phyloP scores from a whole-genome alignment of 108 stramenopile species.

The Cyclostephanos invisitatus region DNA sequence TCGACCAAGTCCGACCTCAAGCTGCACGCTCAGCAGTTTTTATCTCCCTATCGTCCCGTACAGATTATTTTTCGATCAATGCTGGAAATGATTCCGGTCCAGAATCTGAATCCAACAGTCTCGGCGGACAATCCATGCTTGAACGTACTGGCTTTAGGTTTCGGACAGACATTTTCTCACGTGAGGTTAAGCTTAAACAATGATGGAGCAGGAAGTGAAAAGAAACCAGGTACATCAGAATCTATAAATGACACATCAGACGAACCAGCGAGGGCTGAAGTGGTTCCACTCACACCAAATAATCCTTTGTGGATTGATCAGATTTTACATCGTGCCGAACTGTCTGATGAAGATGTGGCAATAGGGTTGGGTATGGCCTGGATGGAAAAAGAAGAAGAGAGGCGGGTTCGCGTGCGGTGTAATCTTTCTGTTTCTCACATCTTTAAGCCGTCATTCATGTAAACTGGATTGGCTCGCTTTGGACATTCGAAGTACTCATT shows the following conservation, averaged over 20 bases:
- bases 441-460: not conserved
- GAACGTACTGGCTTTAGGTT: slow-evolving; percentile 42
- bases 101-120: slow-evolving; percentile 15
- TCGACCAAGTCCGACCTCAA: not conserved
- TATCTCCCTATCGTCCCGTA: slow-evolving; percentile 36
- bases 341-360: slow-evolving; percentile 40
- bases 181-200: slow-evolving; percentile 26
- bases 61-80: slow-evolving; percentile 42
- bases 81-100: slow-evolving; percentile 41
- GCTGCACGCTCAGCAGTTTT: not conserved
- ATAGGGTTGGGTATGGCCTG: slow-evolving; percentile 31
- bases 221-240: not conserved
- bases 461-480: too few species aligned
- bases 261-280: slow-evolving; percentile 3
- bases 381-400: slow-evolving; percentile 43
- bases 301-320: slow-evolving; percentile 38
- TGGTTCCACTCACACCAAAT: slow-evolving; percentile 18
- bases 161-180: slow-evolving; percentile 23
- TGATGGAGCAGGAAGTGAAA: not conserved
- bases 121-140: not conserved
- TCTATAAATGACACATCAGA: not conserved
- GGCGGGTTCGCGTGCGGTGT: slow-evolving; percentile 25
- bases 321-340: slow-evolving; percentile 28
- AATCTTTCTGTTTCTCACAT: slow-evolving; percentile 4
- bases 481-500: too few species aligned